Conservation (phyloP, 192 early-diverging fungal genomes). For the Radiomyces spectabilis region DNA sequence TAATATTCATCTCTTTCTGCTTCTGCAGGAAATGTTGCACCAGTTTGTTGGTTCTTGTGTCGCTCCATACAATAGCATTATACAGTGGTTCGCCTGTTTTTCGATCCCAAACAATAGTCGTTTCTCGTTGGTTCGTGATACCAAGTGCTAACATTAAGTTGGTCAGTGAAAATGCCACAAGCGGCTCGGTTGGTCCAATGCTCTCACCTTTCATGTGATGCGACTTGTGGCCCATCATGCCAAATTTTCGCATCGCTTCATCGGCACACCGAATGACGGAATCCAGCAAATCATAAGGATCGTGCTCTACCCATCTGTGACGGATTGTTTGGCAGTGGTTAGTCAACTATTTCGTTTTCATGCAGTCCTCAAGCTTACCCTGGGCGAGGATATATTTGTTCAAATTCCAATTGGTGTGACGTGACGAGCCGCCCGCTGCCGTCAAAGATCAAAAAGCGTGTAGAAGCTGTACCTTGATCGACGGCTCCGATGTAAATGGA, state of each 20-base stretch:
- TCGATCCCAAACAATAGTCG: conserved; percentile 82
- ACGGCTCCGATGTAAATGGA: conserved; percentile 68
- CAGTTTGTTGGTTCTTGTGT: conserved; percentile 72
- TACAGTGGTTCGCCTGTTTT: conserved; percentile 74
- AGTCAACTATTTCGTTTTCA: not conserved
- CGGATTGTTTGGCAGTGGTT: not conserved
- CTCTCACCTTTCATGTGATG: conserved; percentile 31
- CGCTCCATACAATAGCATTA: conserved; percentile 92
- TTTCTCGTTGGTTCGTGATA: conserved; percentile 95
- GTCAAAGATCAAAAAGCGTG: conserved; percentile 91
- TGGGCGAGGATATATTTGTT: conserved; percentile 67
- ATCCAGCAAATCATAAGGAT: conserved; percentile 69
- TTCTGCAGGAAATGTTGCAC: conserved; percentile 54
- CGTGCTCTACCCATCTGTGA: conserved; percentile 82
- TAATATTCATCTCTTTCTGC: conserved; percentile 14
- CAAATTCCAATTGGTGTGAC: conserved; percentile 74
- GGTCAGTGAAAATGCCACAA: not conserved
- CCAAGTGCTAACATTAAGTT: conserved; percentile 54
- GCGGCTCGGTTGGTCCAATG: not conserved
- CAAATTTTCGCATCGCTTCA: conserved; percentile 59
- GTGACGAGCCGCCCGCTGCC: conserved; percentile 59
- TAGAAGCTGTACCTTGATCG: conserved; percentile 90
- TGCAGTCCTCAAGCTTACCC: conserved; percentile 45
- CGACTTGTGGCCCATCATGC: conserved; percentile 47
- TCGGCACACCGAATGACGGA: conserved; percentile 70